Base-by-base conservation (phyloP, 2,329 filamentous ascomycete genomes). In the Pseudogymnoascus sp. region DNA sequence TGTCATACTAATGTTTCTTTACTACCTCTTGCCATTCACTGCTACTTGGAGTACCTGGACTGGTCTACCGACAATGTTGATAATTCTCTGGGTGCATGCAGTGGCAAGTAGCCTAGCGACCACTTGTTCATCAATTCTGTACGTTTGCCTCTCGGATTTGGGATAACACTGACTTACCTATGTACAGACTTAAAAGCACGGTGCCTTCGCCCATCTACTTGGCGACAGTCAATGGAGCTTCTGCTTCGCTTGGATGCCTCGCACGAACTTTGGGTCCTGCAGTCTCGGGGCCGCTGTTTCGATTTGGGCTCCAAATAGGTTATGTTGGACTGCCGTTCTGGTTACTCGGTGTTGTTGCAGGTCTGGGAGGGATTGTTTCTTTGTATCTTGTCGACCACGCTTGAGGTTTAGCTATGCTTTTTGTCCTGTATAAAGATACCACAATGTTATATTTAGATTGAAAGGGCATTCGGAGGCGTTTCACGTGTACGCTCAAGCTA, bases 161-260 rank as follows among this genome's bases (percentile, higher is more conserved):
- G n/a, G 1, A 34, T 18, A 18, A 21, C 3, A 25, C n/a, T 62
- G 3, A 53, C 23, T 12, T 31, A 53, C 42, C 14, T 61, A 6
- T 28, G 18, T 11, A 11, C 8, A 62, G 60, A 10, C 14, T 53
- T 53, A 62, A 8, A 31, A 36, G 53, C 21, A 36, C 60, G n/a
- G 60, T 53, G 18, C 40, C 40, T 8, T 62, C 60, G 5, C 38
- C 37, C 18, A 50, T 46, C 21, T 18, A 53, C 21, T 36, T 62
- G 38, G 60, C 60, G 14, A 62, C 23, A 5, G 60, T 34, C 7
- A 62, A 62, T 36, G 60, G 60, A 46, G 23, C 60, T 2, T 25
- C 60, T 11, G 40, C 23, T n/a, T 62, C 60, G 12, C 23, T 62
- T 36, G 60, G 60, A 16, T 62, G 60, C 12, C 40, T 62, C 46